Evolutionary conservation across 352 stramenopile species (phyloP).

Genomic region (Phytophthora brassicae): DNA sequence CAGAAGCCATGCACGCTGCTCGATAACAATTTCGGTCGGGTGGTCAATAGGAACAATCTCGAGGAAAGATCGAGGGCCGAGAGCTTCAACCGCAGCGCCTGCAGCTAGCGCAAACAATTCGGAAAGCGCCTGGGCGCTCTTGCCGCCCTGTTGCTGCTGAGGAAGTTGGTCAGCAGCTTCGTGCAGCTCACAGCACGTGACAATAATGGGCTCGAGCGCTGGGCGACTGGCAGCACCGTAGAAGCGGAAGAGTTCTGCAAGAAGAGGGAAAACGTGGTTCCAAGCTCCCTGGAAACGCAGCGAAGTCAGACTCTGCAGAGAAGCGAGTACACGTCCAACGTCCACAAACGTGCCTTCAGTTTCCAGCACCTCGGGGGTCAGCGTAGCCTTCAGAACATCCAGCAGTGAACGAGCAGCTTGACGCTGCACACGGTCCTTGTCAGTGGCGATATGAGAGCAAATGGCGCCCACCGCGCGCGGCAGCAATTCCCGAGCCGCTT

Average conservation of each 20-base stretch:
- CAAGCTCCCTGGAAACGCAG: constrained; percentile 83
- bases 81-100: constrained; percentile 56
- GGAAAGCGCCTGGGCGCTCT: constrained; percentile 42
- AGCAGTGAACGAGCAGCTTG: constrained; percentile 66
- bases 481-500: constrained; percentile 62
- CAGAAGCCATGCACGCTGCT: constrained; percentile 82
- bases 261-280: constrained; percentile 75
- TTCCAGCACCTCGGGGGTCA: constrained; percentile 54
- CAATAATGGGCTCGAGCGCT: constrained; percentile 64
- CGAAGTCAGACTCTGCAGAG: constrained; percentile 79
- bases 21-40: constrained; percentile 66
- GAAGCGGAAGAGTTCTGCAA: constrained; percentile 74
- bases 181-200: constrained; percentile 78
- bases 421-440: constrained; percentile 58
- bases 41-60: constrained; percentile 76
- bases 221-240: constrained; percentile 60
- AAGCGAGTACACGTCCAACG: constrained; percentile 67
- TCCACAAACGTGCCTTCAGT: constrained; percentile 62
- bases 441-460: constrained; percentile 74
- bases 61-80: constrained; percentile 71
- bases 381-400: constrained; percentile 59
- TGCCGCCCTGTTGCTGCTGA: constrained; percentile 37
- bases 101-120: constrained; percentile 72
- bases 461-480: constrained; percentile 74
- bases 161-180: constrained; percentile 77